Base-by-base conservation (phyloP, 2,329 filamentous ascomycete species). In the Pseudocercospora musae region DNA sequence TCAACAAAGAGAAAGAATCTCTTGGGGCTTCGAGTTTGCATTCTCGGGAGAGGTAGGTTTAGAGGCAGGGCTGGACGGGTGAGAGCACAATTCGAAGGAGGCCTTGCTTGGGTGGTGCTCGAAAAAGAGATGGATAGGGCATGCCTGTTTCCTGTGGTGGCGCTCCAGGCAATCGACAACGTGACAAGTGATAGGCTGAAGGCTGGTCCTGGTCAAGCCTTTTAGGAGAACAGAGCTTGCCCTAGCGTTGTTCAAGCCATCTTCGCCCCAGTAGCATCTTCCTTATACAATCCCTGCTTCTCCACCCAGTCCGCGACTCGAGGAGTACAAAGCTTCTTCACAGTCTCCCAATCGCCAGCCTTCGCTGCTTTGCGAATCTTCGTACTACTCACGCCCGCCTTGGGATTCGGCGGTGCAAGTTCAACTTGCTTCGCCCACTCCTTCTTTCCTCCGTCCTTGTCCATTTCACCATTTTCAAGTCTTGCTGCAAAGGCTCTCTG, bases 371-470 rank as follows among this genome's bases (percentile, higher is more conserved):
- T 80, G 56, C 89, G 80, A 49, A 89, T 88, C 69, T 79, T 82
- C 6, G 90, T 92, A 66, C 81, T 84, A 69, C 84, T 85, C 3
- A 85, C 76, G 3, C 80, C 75, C 8, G 76, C 78, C 4, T 78
- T 81, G 1, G 77, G 78, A 15, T 76, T 76, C 0, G 80, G 84
- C 15, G 84, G 77, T 1, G 87, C 83, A 72, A 91, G 74, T 63
- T 86, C 83, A 29, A 93, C 83, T 66, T 81, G 79, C 4, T 71
- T 72, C 42, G 80, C 82, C 89, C 89, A 93, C 63, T 79, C 79
- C 40, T 66, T 75, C 68, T 78, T 77, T 1, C 84, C 87, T 0
- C 87, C 87, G 0, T 82, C 79, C 1, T 72, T 74, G 60, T 82
- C 82, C 68, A 85, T 72, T 57, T 75, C 79, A 0, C 80, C 74